Conservation (phyloP, 495 filamentous ascomycete genomes). For the Hyphodiscus hymeniophilus region DNA sequence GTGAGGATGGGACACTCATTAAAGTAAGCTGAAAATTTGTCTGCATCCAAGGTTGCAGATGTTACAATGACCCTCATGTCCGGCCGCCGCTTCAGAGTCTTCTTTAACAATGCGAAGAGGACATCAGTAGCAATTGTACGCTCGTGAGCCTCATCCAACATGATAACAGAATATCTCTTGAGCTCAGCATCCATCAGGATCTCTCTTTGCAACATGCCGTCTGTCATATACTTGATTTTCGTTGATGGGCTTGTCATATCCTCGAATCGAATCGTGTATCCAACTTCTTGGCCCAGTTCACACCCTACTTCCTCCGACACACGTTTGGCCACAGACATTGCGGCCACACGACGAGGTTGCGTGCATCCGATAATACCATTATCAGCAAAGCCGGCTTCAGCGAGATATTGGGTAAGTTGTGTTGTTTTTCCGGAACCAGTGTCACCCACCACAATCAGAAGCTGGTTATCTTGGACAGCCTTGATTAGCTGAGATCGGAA, state of each 20-base stretch:
- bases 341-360: conserved; percentile 92
- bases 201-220: conserved; percentile 95
- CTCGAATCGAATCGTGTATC: conserved; percentile 97
- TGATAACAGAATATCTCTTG: conserved; percentile 87
- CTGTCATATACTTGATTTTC: conserved; percentile 98
- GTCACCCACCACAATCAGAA: conserved; percentile 94
- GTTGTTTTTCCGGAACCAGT: conserved; percentile 98
- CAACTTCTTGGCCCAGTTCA: conserved; percentile 82
- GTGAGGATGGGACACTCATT: conserved; percentile 91
- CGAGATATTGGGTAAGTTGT: conserved; percentile 89
- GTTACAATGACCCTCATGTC: conserved; percentile 95
- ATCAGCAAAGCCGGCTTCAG: conserved; percentile 84
- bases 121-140: conserved; percentile 95
- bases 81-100: conserved; percentile 75
- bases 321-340: conserved; percentile 94
- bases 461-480: conserved; percentile 79
- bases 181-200: conserved; percentile 84
- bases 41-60: conserved; percentile 90
- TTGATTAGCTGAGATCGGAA: conserved; percentile 84
- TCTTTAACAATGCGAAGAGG: conserved; percentile 88
- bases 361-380: conserved; percentile 94
- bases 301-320: conserved; percentile 96
- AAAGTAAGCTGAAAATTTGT: conserved; percentile 96
- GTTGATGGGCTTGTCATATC: conserved; percentile 86
- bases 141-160: conserved; percentile 98